Evolutionary conservation across 78 protist genomes (phyloP), one percentile per base, ranked within the genome.

Genomic region (Ministeria vibrans): DNA sequence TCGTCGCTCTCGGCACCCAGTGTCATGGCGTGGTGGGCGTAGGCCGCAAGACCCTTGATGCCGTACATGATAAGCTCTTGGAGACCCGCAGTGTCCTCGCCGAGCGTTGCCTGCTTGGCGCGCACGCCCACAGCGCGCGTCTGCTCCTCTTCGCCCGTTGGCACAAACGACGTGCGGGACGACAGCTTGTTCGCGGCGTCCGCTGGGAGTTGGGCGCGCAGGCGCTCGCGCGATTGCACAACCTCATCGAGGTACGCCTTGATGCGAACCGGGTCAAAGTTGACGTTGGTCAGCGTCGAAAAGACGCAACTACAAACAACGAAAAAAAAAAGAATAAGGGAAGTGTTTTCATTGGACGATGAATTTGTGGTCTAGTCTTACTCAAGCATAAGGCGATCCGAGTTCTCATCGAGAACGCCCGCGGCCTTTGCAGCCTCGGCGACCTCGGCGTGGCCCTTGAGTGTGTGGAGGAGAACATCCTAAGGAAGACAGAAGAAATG

Each of bases 251-350:
- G 25, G 66, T 45, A 66, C n/a, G 2, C 49, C 42, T 11, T 41
- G 64, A 88, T 78, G 45, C 90, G 73, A 25, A 0, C 20, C 11
- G 30, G 30, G 73, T 82, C 85, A 43, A 86, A 86, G 90, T 88
- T 91, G 72, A 89, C 92, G 78, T 91, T 91, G 75, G 94, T 91
- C 51, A 91, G 84, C 28, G 94, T 91, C 27, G 87, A 1, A 83
- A 89, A 91, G 27, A 70, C 2, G 71, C 43, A 34, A 25, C 22
- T n/a, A n/a, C n/a, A n/a, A n/a, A n/a, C n/a, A n/a, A n/a, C n/a
- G n/a, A n/a, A n/a, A n/a, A n/a, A n/a, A n/a, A n/a, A n/a, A n/a
- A n/a, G n/a, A n/a, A n/a, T n/a, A n/a, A n/a, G n/a, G n/a, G n/a
- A n/a, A n/a, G n/a, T n/a, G n/a, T n/a, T n/a, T n/a, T n/a, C n/a